Percentiles rank a stretch among this genome's conserved stretches.
phyloP scores from a whole-genome alignment of 305 asterid genomes.

The Caryopteris hybrid region DNA sequence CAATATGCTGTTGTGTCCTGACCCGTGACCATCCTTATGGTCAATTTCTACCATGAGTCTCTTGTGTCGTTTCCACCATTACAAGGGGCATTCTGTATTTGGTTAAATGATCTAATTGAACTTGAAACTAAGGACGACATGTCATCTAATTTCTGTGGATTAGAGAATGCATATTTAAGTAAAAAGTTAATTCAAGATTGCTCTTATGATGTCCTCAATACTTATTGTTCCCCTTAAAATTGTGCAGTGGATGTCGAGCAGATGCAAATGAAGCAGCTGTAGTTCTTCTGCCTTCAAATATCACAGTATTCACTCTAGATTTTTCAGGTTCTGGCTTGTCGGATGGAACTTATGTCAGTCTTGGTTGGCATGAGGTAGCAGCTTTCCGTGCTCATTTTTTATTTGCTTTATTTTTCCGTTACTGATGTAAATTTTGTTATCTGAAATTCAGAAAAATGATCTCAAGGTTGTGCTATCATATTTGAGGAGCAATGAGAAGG shows the following conservation, averaged over 20 bases:
- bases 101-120: neutral
- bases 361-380: constrained; percentile 97
- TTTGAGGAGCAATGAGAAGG: constrained; percentile 66
- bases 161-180: neutral
- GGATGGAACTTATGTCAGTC: constrained; percentile 92
- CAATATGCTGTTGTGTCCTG: neutral
- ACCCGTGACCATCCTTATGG: neutral
- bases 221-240: constrained; percentile 17
- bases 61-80: neutral
- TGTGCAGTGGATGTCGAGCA: constrained; percentile 95
- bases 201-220: neutral
- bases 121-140: neutral
- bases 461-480: constrained; percentile 85
- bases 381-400: constrained; percentile 17
- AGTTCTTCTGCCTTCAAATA: constrained; percentile 90
- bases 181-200: neutral
- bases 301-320: constrained; percentile 90
- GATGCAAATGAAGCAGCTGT: constrained; percentile 99
- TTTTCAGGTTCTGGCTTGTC: constrained; percentile 98
- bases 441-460: constrained; percentile 76
- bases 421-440: constrained; percentile 7
- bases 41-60: constrained; percentile 7
- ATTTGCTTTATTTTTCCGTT: constrained; percentile 6
- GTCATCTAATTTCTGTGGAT: neutral
- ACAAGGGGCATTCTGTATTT: neutral